These are phyloP conservation scores for Trichopus zeylanicus DNA, from an alignment of 116 monocot genomes.

Conservation along the genomic window DNA sequence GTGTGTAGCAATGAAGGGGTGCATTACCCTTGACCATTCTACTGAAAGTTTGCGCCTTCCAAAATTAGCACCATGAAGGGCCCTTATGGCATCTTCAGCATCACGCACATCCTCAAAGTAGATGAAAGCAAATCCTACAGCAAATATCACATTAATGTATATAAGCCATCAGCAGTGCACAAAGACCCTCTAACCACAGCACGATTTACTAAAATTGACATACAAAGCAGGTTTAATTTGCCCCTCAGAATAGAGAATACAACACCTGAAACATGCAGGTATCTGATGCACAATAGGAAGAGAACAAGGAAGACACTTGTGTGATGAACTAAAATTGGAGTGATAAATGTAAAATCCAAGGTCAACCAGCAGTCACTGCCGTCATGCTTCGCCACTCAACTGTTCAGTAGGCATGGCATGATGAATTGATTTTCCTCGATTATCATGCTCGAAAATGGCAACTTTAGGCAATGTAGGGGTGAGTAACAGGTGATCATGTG, in stretches of 20 bases:
- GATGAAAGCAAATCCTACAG: conserved; percentile 88
- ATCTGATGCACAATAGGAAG: conserved; percentile 54
- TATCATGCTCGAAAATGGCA: conserved; percentile 39
- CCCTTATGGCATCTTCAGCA: conserved; percentile 85
- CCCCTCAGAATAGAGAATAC: conserved; percentile 40
- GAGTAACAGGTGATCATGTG: conserved; percentile 41
- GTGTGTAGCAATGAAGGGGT: too few relatives aligned
- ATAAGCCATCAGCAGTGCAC: not conserved
- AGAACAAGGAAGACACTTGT: conserved; percentile 39
- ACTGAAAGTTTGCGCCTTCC: conserved; percentile 82
- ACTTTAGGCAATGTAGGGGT: conserved; percentile 25
- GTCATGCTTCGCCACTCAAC: conserved; percentile 53
- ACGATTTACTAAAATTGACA: conserved; percentile 1
- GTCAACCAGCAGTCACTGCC: conserved; percentile 52
- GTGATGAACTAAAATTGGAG: conserved; percentile 56
- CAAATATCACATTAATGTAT: not conserved
- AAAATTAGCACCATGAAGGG: conserved; percentile 66
- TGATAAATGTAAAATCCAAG: conserved; percentile 48
- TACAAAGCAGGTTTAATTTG: conserved; percentile 18
- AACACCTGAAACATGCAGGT: conserved; percentile 62
- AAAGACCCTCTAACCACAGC: not conserved
- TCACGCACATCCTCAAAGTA: conserved; percentile 94
- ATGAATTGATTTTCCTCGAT: conserved; percentile 21
- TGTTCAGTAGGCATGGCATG: conserved; percentile 33
- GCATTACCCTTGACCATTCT: conserved; percentile 87